Evolutionary conservation across 208 protist genomes (phyloP), one percentile per base, ranked within the genome.

Genomic region (Pavlovales sp.): DNA sequence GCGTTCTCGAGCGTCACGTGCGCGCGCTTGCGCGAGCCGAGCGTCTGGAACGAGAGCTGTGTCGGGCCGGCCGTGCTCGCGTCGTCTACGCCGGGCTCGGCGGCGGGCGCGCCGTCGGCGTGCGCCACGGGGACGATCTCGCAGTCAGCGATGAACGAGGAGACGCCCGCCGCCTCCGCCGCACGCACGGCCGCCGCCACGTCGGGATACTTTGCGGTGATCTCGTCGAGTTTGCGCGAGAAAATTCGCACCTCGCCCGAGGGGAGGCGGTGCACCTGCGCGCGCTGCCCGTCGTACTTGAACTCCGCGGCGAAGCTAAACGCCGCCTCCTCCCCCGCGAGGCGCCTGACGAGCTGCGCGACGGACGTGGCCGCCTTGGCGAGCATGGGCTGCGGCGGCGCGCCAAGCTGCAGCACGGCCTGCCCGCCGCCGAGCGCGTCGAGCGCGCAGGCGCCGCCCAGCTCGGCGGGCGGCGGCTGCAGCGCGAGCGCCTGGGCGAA

Each of bases 201-300:
- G 57, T 87, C 83, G 8, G 83, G 83, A 41, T 87, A 87, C 83
- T 87, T 87, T 67, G 4, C 7, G 28, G 67, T 87, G 57, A 87
- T 87, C 8, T 47, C 67, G 41, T 87, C 83, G 42, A 71, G 34
- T 39, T 91, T 88, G 32, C 89, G 79, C 34, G 89, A 91, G 47
- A 88, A 91, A 34, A 91, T 75, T 10, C 37, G 32, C 26, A 88
- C 41, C 5, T 0, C 38, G 39, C 78, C 80, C 22, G 11, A 30
- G n/a, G 47, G 11, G n/a, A 39, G 28, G 32, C 83, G 79, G 38
- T 88, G 83, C 44, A 90, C 47, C 89, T 90, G 89, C 39, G 89
- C 89, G 28, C 89, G 47, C 75, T 90, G 89, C 26, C 89, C 89
- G 67, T 90, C 89, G 83, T 90, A 90, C 75, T 90, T 86, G 66